These are phyloP conservation scores for Ceriops zippeliana DNA, from an alignment of 345 rosid species.

Conservation along the genomic window DNA sequence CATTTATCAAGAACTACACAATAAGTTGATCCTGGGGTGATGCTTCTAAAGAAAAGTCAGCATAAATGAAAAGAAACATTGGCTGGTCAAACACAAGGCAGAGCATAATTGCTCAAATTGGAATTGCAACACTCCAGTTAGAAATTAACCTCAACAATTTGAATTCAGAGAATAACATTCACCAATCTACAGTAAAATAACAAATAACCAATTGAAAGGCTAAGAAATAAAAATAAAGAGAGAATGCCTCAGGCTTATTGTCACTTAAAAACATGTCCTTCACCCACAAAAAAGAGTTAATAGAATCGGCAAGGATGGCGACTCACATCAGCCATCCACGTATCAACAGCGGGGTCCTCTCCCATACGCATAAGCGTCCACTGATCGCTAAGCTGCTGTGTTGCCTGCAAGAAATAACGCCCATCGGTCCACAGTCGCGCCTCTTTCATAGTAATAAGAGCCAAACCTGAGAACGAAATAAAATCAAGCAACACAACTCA, in stretches of 20 bases:
- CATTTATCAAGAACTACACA: no score
- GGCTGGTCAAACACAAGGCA: no score
- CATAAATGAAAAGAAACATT: no score
- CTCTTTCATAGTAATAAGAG: constrained; percentile 64
- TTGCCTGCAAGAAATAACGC: constrained; percentile 87
- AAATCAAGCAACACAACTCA: constrained; percentile 6
- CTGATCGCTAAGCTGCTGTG: constrained; percentile 63
- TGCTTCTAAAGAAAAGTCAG: no score
- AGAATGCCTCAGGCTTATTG: not conserved
- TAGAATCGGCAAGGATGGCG: not conserved
- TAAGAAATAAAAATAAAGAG: not conserved
- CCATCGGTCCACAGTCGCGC: constrained; percentile 95
- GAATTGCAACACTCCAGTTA: no score
- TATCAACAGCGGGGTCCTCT: constrained; percentile 78
- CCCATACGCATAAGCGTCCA: constrained; percentile 94
- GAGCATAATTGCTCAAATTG: no score
- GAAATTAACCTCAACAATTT: no score
- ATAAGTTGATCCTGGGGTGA: no score
- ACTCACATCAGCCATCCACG: constrained; percentile 84
- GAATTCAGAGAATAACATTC: not conserved
- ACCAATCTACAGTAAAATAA: not conserved
- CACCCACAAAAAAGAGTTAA: not conserved
- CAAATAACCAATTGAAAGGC: not conserved
- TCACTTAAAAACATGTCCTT: not conserved
- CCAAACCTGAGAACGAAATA: constrained; percentile 54